Conservation (phyloP, 768 basidiomycete genomes). For the Mycena indigotica region DNA sequence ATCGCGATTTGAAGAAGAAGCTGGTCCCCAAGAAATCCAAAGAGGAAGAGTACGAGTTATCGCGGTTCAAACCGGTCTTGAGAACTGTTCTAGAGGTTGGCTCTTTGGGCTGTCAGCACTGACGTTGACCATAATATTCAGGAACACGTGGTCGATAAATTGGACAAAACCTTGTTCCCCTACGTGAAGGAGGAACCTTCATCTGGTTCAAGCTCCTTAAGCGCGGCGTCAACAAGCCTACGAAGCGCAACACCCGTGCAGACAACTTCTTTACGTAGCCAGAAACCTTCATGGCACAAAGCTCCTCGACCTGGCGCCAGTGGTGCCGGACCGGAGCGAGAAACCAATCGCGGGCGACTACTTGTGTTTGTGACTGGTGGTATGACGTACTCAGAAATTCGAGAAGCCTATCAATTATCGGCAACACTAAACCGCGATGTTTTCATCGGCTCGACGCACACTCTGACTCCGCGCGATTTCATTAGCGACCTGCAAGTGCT, state of each 20-base stretch:
- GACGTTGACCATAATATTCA: conserved; percentile 31
- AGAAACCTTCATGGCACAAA: conserved; percentile 88
- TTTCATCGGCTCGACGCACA: conserved; percentile 91
- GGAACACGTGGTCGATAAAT: conserved; percentile 81
- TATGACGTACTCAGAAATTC: conserved; percentile 93
- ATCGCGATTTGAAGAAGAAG: conserved; percentile 79
- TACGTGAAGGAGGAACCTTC: conserved; percentile 83
- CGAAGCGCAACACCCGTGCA: conserved; percentile 53
- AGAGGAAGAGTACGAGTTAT: conserved; percentile 98
- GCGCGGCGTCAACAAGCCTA: conserved; percentile 39
- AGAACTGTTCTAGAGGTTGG: conserved; percentile 81
- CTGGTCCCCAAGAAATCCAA: conserved; percentile 70
- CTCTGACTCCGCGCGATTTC: conserved; percentile 79
- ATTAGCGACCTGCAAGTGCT: conserved; percentile 86
- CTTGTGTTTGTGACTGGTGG: conserved; percentile 94
- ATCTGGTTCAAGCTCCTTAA: neutral
- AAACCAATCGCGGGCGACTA: conserved; percentile 69
- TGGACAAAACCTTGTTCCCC: conserved; percentile 83
- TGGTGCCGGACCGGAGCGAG: conserved; percentile 32
- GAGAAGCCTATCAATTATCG: conserved; percentile 83
- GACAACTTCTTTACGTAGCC: conserved; percentile 80
- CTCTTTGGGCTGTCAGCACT: neutral
- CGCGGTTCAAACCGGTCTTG: conserved; percentile 85
- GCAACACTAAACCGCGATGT: conserved; percentile 80
- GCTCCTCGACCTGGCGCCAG: conserved; percentile 56